Evolutionary conservation across 2,329 filamentous ascomycete species (phyloP).

Genomic region (Diaporthe vexans): DNA sequence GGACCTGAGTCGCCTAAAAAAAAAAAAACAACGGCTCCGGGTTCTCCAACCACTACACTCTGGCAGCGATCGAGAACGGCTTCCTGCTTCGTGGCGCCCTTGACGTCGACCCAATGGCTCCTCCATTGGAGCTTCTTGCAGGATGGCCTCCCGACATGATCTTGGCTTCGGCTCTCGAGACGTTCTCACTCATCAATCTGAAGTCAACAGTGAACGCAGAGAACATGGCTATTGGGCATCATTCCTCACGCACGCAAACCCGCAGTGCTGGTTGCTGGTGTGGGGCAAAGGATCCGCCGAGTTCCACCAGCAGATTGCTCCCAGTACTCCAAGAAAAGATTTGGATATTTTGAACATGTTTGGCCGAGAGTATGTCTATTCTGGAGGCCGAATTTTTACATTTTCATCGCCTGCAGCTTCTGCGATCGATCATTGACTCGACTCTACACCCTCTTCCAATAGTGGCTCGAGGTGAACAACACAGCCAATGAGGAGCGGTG

Average conservation of each 20-base stretch:
- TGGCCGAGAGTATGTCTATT: background rate
- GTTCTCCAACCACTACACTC: constrained; percentile 13
- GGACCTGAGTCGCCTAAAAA: constrained; percentile 28
- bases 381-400: constrained; percentile 15
- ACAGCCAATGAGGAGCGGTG: constrained; percentile 27
- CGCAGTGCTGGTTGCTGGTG: constrained; percentile 1
- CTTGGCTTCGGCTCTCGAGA: constrained; percentile 31
- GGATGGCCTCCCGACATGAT: background rate
- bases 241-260: background rate
- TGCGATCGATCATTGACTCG: constrained; percentile 8
- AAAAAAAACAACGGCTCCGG: constrained; percentile 17
- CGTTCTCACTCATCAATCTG: constrained; percentile 6
- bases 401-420: constrained; percentile 2
- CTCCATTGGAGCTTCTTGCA: constrained; percentile 9
- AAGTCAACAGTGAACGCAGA: background rate
- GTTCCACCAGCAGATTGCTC: constrained; percentile 5
- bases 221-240: background rate
- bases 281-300: constrained; percentile 11
- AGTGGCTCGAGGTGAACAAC: constrained; percentile 25
- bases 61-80: constrained; percentile 32
- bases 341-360: background rate
- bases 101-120: constrained; percentile 41
- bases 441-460: constrained; percentile 15
- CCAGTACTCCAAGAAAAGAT: background rate
- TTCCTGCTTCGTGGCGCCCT: constrained; percentile 44